Evolutionary conservation across 306 rosid genomes (phyloP).

Genomic region (Cucumis hystrix): DNA sequence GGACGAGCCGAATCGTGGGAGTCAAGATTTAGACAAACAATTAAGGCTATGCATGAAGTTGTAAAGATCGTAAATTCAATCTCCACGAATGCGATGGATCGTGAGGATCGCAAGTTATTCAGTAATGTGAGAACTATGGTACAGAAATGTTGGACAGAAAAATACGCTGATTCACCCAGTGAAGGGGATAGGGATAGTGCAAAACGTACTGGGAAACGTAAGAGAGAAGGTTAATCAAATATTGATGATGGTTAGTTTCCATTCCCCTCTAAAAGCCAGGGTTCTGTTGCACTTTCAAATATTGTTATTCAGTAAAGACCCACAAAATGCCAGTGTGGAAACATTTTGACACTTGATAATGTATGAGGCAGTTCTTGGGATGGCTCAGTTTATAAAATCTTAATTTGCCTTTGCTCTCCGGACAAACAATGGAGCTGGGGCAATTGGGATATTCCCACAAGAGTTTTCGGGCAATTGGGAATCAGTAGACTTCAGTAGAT

Average conservation of each 20-base stretch:
- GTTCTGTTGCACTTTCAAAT: neutral
- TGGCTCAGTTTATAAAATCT: neutral
- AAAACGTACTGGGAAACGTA: constrained; percentile 45
- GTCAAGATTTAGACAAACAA: constrained; percentile 56
- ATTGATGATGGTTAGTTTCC: neutral
- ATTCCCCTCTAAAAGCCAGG: neutral
- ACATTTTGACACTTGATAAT: neutral
- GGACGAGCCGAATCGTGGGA: constrained; percentile 63
- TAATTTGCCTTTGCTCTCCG: neutral
- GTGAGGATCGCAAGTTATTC: constrained; percentile 38
- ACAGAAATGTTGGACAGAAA: constrained; percentile 43
- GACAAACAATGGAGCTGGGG: neutral
- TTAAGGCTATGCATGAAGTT: constrained; percentile 41
- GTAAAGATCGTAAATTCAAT: constrained; percentile 44
- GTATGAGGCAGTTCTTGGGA: neutral
- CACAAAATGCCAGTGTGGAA: neutral
- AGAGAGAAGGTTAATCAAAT: constrained; percentile 24
- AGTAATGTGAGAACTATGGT: constrained; percentile 45
- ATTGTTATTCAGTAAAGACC: neutral
- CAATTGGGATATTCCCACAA: neutral
- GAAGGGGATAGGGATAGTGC: constrained; percentile 36
- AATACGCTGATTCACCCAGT: constrained; percentile 37
- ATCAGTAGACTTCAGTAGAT: neutral
- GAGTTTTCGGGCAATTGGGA: neutral
- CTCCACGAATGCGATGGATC: constrained; percentile 50